A percentile compares a stretch with the other conserved stretches of the same genome.
phyloP scores from a whole-genome alignment of 202 grass and related monocot species.

The Setaria italica region DNA sequence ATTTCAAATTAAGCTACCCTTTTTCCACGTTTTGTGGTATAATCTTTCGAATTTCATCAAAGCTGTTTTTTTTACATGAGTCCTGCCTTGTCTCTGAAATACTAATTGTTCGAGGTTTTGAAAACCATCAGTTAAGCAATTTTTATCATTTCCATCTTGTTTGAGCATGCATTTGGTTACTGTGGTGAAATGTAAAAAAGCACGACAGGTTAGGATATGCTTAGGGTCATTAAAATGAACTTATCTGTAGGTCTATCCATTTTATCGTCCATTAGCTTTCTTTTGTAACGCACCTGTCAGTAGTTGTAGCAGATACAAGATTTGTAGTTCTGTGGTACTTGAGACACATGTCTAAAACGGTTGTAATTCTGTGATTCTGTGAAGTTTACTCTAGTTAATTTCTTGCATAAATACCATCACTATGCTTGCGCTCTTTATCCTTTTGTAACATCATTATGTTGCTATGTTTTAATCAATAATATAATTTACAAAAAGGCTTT shows the following conservation, averaged over 20 bases:
- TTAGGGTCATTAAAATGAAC: constrained; percentile 22
- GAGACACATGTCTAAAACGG: not conserved
- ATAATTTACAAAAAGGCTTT: not conserved
- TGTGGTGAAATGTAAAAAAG: not conserved
- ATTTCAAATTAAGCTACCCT: not conserved
- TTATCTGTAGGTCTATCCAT: not conserved
- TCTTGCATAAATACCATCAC: not conserved
- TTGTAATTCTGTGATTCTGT: not conserved
- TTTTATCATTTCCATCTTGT: constrained; percentile 8
- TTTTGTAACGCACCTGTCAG: not conserved
- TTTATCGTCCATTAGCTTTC: not conserved
- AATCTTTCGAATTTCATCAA: not conserved
- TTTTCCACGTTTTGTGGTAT: not conserved
- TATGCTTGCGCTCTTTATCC: not conserved
- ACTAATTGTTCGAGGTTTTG: not conserved
- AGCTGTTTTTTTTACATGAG: not conserved
- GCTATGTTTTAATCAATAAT: not conserved
- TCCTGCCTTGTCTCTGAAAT: constrained; percentile 17
- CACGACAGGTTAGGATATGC: not conserved
- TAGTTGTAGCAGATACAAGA: not conserved
- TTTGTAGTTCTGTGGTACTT: not conserved
- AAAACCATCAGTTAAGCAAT: not conserved
- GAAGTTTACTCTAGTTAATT: not conserved
- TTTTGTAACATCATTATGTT: not conserved
- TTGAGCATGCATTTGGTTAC: constrained; percentile 8